A percentile compares a stretch with the other conserved stretches of the same genome.
phyloP scores from a whole-genome alignment of 2,329 filamentous ascomycete genomes.

The Alternaria consortialis region DNA sequence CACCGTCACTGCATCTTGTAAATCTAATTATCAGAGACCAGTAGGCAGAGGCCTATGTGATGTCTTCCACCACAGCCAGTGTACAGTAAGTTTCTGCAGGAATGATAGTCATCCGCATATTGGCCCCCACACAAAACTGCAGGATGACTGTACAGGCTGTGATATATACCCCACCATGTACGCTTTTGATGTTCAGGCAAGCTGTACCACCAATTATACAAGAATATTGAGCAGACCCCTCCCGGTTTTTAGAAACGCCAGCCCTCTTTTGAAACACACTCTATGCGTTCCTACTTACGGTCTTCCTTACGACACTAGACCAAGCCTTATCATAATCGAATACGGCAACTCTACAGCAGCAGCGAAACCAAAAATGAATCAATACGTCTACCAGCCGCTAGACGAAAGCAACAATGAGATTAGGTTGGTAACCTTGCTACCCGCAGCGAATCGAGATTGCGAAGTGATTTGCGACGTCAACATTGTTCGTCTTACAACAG shows the following conservation, averaged over 20 bases:
- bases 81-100: too few relatives aligned
- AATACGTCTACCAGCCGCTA: neutral
- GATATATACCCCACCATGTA: neutral
- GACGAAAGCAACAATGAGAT: neutral
- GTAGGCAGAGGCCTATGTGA: accelerated
- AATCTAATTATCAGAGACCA: accelerated
- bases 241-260: neutral
- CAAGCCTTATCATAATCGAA: neutral
- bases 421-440: constrained; percentile 1
- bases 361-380: neutral
- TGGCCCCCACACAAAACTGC: neutral
- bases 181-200: neutral
- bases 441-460: neutral
- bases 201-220: neutral
- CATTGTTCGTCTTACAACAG: neutral
- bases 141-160: neutral
- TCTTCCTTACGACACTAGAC: neutral
- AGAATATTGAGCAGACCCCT: neutral
- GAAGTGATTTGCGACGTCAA: constrained; percentile 5
- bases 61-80: neutral
- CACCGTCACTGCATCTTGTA: neutral
- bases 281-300: neutral
- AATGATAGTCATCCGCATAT: too few relatives aligned
- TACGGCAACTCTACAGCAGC: accelerated
- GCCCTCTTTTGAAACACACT: too few relatives aligned